phyloP scores from a whole-genome alignment of 2,329 filamentous ascomycete genomes.

The Cryphonectria japonica region DNA sequence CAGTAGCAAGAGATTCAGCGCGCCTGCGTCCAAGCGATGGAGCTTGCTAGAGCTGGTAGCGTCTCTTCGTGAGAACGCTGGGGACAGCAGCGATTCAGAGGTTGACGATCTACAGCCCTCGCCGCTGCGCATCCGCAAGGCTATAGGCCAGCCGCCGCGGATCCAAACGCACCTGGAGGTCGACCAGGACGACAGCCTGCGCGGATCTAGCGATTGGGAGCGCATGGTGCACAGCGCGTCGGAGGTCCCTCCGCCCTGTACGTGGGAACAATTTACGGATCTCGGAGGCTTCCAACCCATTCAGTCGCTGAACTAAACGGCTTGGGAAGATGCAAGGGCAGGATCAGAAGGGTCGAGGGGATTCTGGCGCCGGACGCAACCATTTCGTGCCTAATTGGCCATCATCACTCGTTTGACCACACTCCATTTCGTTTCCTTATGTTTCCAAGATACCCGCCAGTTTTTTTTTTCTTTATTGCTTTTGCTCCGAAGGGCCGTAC shows the following conservation, averaged over 20 bases:
- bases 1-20: constrained; percentile 24
- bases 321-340: neutral
- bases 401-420: constrained; percentile 4
- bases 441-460: constrained; percentile 17
- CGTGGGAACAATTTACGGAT: constrained; percentile 29
- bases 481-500: neutral
- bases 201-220: constrained; percentile 24
- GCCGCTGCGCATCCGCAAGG: constrained; percentile 24
- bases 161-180: neutral
- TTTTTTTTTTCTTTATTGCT: neutral
- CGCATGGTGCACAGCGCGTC: constrained; percentile 9
- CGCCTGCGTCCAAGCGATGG: constrained; percentile 19
- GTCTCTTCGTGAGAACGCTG: constrained; percentile 14
- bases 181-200: neutral
- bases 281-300: constrained; percentile 27
- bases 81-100: constrained; percentile 13
- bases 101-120: constrained; percentile 1
- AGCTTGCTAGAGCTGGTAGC: constrained; percentile 23
- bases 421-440: neutral
- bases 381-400: neutral
- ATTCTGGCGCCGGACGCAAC: neutral
- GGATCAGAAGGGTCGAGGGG: neutral
- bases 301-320: neutral
- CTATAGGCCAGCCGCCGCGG: neutral
- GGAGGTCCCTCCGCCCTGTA: constrained; percentile 23